Conservation (phyloP, 1,139 yeast species). For the Protomyces gravidus region DNA sequence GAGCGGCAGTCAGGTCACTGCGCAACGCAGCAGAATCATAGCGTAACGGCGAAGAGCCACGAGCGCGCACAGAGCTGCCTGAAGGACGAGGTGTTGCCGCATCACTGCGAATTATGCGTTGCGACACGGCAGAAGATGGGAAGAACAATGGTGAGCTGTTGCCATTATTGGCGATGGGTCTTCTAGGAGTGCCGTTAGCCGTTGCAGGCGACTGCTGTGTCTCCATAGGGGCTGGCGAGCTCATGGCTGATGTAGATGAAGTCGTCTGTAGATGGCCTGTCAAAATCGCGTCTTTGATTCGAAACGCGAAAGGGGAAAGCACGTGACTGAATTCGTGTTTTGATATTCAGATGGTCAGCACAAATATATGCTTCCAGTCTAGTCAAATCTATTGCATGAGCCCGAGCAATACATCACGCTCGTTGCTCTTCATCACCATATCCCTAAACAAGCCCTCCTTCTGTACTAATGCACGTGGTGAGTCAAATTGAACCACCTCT, state of each 20-base stretch:
- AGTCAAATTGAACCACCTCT: constrained; percentile 61
- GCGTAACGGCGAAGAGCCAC: constrained; percentile 17
- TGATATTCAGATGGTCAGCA: too few relatives aligned
- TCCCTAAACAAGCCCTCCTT: constrained; percentile 51
- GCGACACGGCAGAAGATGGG: constrained; percentile 19
- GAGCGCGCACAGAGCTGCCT: constrained; percentile 3
- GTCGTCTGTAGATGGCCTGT: too few relatives aligned
- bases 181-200: not conserved
- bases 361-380: too few relatives aligned
- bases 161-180: not conserved
- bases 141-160: constrained; percentile 23
- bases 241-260: not conserved
- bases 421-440: constrained; percentile 59
- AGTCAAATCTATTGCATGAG: too few relatives aligned
- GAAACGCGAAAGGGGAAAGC: not conserved
- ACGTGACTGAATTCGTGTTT: too few relatives aligned
- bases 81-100: constrained; percentile 14
- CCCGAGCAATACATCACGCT: not conserved
- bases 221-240: not conserved
- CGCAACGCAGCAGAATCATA: constrained; percentile 24
- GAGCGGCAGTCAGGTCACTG: constrained; percentile 12
- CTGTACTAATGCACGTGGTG: constrained; percentile 42
- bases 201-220: not conserved
- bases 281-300: not conserved
- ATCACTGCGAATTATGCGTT: constrained; percentile 7